Conservation (phyloP, 23 red algal species). For the Gracilaria vermiculophylla region DNA sequence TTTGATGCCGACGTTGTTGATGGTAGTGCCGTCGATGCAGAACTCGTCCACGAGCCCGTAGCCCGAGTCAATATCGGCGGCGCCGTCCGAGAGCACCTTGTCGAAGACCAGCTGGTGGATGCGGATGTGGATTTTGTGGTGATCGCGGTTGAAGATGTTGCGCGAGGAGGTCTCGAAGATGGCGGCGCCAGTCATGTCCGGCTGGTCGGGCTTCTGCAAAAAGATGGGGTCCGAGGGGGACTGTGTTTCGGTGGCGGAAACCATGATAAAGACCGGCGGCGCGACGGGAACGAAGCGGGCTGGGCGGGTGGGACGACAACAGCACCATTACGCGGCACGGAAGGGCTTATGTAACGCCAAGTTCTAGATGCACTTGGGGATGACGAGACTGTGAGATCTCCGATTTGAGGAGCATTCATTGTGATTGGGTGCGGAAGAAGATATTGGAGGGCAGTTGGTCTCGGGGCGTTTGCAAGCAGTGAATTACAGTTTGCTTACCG, state of each 20-base stretch:
- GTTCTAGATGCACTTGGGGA: too few species aligned
- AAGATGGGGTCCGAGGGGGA: conserved; percentile 21
- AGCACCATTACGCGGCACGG: too few species aligned
- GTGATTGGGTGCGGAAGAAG: too few species aligned
- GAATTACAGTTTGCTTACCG: too few species aligned
- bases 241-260: not conserved
- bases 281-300: too few species aligned
- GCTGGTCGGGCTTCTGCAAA: conserved; percentile 10
- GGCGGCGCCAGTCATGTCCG: conserved; percentile 38
- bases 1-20: conserved; percentile 58
- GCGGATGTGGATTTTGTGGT: conserved; percentile 40
- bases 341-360: too few species aligned
- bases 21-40: not conserved
- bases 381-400: too few species aligned
- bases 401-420: too few species aligned
- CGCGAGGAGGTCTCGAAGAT: conserved; percentile 35
- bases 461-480: too few species aligned
- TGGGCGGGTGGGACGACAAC: too few species aligned
- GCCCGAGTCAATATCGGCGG: conserved; percentile 21
- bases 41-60: conserved; percentile 58
- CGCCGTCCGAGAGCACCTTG: conserved; percentile 43
- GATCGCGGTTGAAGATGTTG: conserved; percentile 43
- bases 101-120: conserved; percentile 41
- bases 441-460: too few species aligned
- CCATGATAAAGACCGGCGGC: not conserved